Evolutionary conservation across 192 early-diverging fungal genomes (phyloP).

Genomic region (Gryganskiella cystojenkinii): DNA sequence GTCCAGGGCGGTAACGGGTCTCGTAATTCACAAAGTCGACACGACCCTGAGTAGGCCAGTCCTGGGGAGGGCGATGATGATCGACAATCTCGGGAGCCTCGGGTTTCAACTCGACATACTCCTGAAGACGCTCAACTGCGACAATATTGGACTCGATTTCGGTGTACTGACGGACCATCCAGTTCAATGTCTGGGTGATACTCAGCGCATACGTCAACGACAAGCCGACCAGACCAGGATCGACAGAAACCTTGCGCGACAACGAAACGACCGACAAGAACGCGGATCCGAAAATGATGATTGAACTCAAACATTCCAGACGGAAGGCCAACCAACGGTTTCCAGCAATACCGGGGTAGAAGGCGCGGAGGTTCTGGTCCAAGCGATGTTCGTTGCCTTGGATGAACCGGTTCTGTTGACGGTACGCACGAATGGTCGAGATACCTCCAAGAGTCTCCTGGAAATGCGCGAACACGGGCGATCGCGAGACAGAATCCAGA

Average conservation of each 20-base stretch:
- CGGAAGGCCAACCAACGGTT: slow-evolving; percentile 83
- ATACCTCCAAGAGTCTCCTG: slow-evolving; percentile 83
- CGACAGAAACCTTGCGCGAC: slow-evolving; percentile 61
- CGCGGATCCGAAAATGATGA: slow-evolving; percentile 86
- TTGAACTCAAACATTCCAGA: slow-evolving; percentile 81
- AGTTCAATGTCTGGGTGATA: slow-evolving; percentile 87
- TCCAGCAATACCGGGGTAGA: slow-evolving; percentile 78
- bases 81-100: slow-evolving; percentile 84
- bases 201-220: slow-evolving; percentile 76
- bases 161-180: slow-evolving; percentile 88
- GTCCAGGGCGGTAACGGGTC: slow-evolving; percentile 83
- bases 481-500: slow-evolving; percentile 73
- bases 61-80: slow-evolving; percentile 59
- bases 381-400: slow-evolving; percentile 73
- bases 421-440: slow-evolving; percentile 86
- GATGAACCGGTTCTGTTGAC: slow-evolving; percentile 74
- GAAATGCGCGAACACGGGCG: slow-evolving; percentile 79
- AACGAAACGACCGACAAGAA: slow-evolving; percentile 78
- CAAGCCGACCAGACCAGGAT: slow-evolving; percentile 80
- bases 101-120: slow-evolving; percentile 82
- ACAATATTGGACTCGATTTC: slow-evolving; percentile 91
- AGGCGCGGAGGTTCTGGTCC: slow-evolving; percentile 83
- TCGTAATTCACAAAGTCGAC: slow-evolving; percentile 83
- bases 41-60: slow-evolving; percentile 84
- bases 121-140: slow-evolving; percentile 81